Evolutionary conservation across 441 rosid genomes (phyloP).

Genomic region (Lepidium campestre): DNA sequence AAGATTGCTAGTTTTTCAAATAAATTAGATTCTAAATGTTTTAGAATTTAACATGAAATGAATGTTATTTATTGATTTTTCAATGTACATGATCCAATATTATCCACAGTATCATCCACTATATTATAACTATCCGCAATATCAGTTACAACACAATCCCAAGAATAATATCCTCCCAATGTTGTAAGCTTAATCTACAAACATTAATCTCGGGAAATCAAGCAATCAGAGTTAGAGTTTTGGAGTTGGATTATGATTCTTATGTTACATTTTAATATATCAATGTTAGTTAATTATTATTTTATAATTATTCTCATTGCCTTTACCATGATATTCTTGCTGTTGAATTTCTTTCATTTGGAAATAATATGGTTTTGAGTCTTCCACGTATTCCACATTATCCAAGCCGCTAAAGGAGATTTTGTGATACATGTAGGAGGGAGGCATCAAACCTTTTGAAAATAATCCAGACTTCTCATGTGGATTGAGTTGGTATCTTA

Average conservation of each 20-base stretch:
- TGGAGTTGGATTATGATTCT: background rate
- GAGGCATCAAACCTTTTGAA: too few species aligned
- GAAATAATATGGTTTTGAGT: too few species aligned
- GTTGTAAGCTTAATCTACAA: background rate
- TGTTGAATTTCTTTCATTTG: too few species aligned
- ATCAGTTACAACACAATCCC: background rate
- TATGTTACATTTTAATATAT: background rate
- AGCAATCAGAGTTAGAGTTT: background rate
- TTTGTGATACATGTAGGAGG: too few species aligned
- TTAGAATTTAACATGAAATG: background rate
- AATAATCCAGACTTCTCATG: too few species aligned
- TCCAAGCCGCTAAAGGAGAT: too few species aligned
- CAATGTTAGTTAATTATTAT: background rate
- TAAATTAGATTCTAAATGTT: too few species aligned
- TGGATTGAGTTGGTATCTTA: too few species aligned
- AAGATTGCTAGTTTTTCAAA: background rate
- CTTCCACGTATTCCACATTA: too few species aligned
- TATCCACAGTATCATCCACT: background rate
- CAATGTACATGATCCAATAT: background rate
- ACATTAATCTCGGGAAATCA: background rate
- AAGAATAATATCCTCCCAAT: background rate
- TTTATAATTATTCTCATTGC: too few species aligned
- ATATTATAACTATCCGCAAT: background rate
- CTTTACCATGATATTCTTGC: too few species aligned
- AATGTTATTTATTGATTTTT: background rate